These are phyloP conservation scores for Hericium coralloides DNA, from an alignment of 768 basidiomycete species.

Conservation along the genomic window DNA sequence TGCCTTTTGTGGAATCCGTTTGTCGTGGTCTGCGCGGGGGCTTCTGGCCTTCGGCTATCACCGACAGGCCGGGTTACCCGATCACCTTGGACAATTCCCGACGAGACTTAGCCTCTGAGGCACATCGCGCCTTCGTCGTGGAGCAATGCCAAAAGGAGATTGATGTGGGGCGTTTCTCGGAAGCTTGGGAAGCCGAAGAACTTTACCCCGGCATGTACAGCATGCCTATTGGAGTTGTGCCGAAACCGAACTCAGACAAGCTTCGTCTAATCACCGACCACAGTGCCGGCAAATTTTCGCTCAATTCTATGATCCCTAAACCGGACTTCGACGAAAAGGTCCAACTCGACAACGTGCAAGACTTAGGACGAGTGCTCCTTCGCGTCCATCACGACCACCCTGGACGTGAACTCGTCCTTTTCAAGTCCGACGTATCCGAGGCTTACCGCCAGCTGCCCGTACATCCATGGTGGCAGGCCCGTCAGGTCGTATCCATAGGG, in stretches of 20 bases:
- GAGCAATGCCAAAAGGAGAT: slow-evolving; percentile 14
- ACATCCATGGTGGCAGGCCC: neutral
- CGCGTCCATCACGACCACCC: neutral
- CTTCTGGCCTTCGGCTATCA: slow-evolving; percentile 37
- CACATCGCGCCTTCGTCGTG: neutral
- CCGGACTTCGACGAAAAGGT: slow-evolving; percentile 5
- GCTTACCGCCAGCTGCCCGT: neutral
- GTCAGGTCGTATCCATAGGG: neutral
- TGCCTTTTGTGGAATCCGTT: slow-evolving; percentile 27
- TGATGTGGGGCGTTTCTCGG: slow-evolving; percentile 13
- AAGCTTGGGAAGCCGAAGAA: slow-evolving; percentile 21
- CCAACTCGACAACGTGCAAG: neutral
- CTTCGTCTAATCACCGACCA: slow-evolving; percentile 30
- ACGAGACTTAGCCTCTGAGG: neutral
- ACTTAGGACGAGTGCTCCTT: neutral
- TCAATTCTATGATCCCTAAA: slow-evolving; percentile 27
- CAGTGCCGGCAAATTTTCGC: slow-evolving; percentile 22
- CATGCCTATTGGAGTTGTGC: slow-evolving; percentile 30
- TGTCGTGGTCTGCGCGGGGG: slow-evolving; percentile 23
- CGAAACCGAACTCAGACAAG: slow-evolving; percentile 17
- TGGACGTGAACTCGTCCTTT: neutral
- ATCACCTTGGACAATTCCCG: slow-evolving; percentile 16
- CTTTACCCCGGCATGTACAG: slow-evolving; percentile 36
- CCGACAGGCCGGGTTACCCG: slow-evolving; percentile 15
- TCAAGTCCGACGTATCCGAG: neutral